These are phyloP conservation scores for Astragalus glycyphyllos DNA, from an alignment of 306 rosid genomes.

Conservation along the genomic window DNA sequence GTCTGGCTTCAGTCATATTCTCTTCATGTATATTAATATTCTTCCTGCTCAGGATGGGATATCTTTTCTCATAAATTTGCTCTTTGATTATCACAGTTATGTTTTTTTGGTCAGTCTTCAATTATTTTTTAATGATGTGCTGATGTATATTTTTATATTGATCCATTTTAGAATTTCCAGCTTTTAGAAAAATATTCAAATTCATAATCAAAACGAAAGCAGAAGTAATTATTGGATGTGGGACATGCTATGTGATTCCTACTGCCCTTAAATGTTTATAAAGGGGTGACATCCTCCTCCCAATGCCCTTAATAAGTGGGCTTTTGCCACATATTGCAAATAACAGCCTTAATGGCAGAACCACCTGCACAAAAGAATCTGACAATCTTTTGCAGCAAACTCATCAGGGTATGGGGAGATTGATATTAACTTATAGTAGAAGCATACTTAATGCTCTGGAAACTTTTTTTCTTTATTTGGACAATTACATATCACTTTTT, in stretches of 20 bases:
- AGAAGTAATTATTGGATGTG: not conserved
- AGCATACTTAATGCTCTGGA: conserved; percentile 18
- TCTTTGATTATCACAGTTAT: conserved; percentile 5
- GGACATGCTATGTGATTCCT: conserved; percentile 15
- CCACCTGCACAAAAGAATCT: conserved; percentile 3
- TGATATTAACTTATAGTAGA: conserved; percentile 23
- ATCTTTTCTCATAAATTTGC: conserved; percentile 30
- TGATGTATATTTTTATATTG: conserved; percentile 13
- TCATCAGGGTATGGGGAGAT: conserved; percentile 17
- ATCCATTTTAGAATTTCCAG: conserved; percentile 14
- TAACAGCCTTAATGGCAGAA: not conserved
- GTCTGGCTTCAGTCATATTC: conserved; percentile 30
- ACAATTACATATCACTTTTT: conserved; percentile 8
- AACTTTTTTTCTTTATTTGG: conserved; percentile 23
- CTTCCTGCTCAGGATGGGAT: conserved; percentile 1
- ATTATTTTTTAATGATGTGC: not conserved
- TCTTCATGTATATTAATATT: not conserved
- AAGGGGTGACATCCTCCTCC: conserved; percentile 28
- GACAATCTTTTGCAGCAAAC: conserved; percentile 5
- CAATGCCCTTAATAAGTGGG: not conserved
- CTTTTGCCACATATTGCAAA: conserved; percentile 7
- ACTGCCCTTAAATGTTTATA: conserved; percentile 17
- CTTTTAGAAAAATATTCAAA: conserved; percentile 20
- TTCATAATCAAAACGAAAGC: conserved; percentile 9
- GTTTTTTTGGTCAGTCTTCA: conserved; percentile 2